Evolutionary conservation across 768 basidiomycete genomes (phyloP).

Genomic region (Rhodosporidiobolus odoratus): DNA sequence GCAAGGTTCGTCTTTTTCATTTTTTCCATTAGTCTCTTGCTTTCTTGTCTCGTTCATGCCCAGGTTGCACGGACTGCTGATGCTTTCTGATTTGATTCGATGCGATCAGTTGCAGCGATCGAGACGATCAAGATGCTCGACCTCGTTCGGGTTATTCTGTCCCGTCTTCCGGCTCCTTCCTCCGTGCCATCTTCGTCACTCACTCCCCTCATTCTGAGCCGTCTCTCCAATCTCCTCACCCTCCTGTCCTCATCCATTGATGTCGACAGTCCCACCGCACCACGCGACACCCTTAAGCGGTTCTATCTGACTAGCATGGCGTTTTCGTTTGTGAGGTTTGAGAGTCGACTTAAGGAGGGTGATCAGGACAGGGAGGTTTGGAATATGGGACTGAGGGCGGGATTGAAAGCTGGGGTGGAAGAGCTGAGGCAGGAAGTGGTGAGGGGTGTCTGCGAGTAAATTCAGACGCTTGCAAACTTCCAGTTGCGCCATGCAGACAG

Average conservation of each 20-base stretch:
- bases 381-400: slow-evolving; percentile 4
- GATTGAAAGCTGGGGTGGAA: slow-evolving; percentile 13
- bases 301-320: slow-evolving; percentile 18
- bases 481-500: no score
- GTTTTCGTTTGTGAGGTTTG: slow-evolving; percentile 15
- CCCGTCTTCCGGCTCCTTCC: not conserved
- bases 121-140: not conserved
- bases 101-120: slow-evolving; percentile 1
- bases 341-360: slow-evolving; percentile 7
- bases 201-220: not conserved
- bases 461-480: no score
- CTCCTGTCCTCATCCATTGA: not conserved
- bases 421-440: slow-evolving; percentile 13
- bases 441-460: slow-evolving; percentile 3
- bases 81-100: not conserved
- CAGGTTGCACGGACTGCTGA: not conserved
- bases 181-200: not conserved
- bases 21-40: no score
- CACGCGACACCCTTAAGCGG: not conserved
- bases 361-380: slow-evolving; percentile 9
- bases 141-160: slow-evolving; percentile 1
- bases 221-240: slow-evolving; percentile 5
- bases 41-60: not conserved
- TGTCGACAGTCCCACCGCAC: not conserved
- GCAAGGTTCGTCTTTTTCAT: slow-evolving; percentile 16